Evolutionary conservation across 768 basidiomycete genomes (phyloP), one percentile per base, ranked within the genome.

Genomic region (Boletus rex-veris): DNA sequence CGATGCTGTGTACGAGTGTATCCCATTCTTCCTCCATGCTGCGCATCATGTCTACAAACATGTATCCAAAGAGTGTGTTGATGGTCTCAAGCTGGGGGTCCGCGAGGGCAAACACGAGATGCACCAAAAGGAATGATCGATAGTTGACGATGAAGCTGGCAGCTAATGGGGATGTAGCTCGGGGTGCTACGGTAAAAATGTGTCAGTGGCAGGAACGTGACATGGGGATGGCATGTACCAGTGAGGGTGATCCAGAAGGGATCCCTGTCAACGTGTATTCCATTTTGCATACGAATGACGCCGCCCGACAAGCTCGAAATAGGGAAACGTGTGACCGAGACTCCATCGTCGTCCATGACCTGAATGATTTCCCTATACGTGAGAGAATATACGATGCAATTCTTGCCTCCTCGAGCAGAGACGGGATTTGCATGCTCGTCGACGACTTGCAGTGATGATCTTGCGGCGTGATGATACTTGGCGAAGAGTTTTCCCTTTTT

Each of bases 21-120:
- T 64, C 52, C 65, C 60, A 60, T 31, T 59, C 62, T n/a, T 64
- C 50, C 18, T 62, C 64, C 45, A 65, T 55, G 43, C 50, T 48
- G 14, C 58, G 47, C n/a, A 57, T 48, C 54, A 66, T 58, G 28
- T 67, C 66, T 1, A 67, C 6, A 14, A 66, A 62, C 3, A 58
- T 43, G 26, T 53, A 62, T 9, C 48, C 52, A 42, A 57, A 67
- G 4, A 64, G 24, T 0, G 58, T 57, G 33, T 46, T 55, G 24
- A 60, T 48, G n/a, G 54, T 62, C 28, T 63, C 64, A 4, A 63
- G 50, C 15, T 48, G 41, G 2, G 42, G 14, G 7, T 65, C 59
- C 5, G 53, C 54, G 26, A 66, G 55, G n/a, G 60, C 62, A 36
- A 67, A 66, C n/a, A 64, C 24, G 39, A 43, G 19, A 16, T 67